A percentile compares a stretch with the other conserved stretches of the same genome.
Evolutionary conservation across 2,329 filamentous ascomycete genomes (phyloP).

Genomic region (Cladobotryum protrusum): DNA sequence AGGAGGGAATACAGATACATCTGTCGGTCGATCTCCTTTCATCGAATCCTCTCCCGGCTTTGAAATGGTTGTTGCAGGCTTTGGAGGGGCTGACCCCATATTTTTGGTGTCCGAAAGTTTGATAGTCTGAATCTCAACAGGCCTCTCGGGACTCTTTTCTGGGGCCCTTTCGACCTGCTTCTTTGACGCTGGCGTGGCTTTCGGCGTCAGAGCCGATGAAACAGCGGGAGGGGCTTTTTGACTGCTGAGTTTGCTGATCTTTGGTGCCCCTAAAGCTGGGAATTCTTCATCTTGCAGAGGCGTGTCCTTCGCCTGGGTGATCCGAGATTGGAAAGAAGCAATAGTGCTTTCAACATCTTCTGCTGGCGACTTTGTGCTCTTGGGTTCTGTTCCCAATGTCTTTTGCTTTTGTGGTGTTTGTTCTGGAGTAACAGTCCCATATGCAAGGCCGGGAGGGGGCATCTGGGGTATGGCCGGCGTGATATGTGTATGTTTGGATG

Average conservation of each 20-base stretch:
- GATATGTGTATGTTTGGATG: constrained; percentile 17
- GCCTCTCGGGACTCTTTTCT: neutral
- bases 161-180: constrained; percentile 15
- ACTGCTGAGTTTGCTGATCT: constrained; percentile 24
- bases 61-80: neutral
- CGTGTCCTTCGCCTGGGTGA: constrained; percentile 9
- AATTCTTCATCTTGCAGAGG: constrained; percentile 57
- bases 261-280: constrained; percentile 48
- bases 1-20: constrained; percentile 42
- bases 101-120: neutral
- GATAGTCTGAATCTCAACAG: neutral
- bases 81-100: neutral
- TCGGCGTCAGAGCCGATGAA: constrained; percentile 30
- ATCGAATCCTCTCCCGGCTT: neutral
- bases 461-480: constrained; percentile 22
- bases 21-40: constrained; percentile 12
- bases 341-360: neutral
- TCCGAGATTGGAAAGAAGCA: neutral
- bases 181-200: constrained; percentile 28
- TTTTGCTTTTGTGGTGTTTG: constrained; percentile 24
- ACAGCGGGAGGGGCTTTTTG: constrained; percentile 26
- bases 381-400: constrained; percentile 28
- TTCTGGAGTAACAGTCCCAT: constrained; percentile 27
- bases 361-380: constrained; percentile 17
- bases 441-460: constrained; percentile 19